Evolutionary conservation across 495 filamentous ascomycete genomes (phyloP), one percentile per base, ranked within the genome.

Genomic region (Aspergillus homomorphus): DNA sequence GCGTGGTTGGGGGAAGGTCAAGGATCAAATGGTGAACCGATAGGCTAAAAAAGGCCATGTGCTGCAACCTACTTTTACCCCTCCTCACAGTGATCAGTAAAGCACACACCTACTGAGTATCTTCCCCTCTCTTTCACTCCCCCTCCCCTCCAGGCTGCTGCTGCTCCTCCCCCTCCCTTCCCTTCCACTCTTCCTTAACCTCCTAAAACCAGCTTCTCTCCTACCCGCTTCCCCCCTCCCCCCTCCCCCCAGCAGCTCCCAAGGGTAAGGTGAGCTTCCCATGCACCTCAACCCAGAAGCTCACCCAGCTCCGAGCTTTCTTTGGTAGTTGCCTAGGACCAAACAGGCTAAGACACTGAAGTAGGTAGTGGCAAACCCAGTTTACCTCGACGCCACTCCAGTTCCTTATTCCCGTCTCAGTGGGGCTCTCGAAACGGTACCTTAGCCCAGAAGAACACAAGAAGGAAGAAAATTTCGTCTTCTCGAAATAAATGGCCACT

Each of bases 321-420:
- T 48, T 48, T 59, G 42, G 42, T 53, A 24, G 46, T 20, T 38
- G 30, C 49, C 42, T 44, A 57, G 21, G 22, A 38, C 59, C 20
- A n/a, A 54, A 45, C n/a, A 9, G 53, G 54, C 53, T 52, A 51
- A n/a, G 14, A 26, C 48, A 24, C 57, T 6, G 10, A 14, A 38
- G 26, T 38, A 14, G 33, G 12, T 48, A 57, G 60, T 60, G 57
- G 60, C 54, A 55, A 66, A 60, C 53, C 51, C 59, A 46, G 49
- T 54, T 62, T 65, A 62, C 59, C 63, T 59, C 53, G 46, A 59
- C 63, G 63, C 63, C 63, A 66, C 63, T 66, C 49, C 61, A 58
- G 63, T 60, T 66, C 60, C 60, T 62, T 66, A 58, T 62, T 66
- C 59, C 63, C 63, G 63, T 59, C 50, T 55, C 38, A 49, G 63